Evolutionary conservation across 805 yeast species (phyloP).

Genomic region (Myxozyma monticola): DNA sequence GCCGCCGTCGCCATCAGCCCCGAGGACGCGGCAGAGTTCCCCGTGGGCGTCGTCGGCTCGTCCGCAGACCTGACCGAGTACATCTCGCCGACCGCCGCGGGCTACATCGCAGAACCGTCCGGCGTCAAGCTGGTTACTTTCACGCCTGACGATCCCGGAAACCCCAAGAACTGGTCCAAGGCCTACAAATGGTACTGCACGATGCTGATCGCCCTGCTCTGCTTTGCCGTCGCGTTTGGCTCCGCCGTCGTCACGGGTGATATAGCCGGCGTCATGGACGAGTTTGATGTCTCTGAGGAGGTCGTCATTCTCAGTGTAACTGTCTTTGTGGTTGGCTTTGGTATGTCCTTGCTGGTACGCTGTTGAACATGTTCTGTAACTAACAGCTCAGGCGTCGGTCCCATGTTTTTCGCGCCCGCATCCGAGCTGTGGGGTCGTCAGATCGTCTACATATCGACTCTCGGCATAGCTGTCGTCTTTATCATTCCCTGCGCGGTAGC

Average conservation of each 20-base stretch:
- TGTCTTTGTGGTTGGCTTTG: constrained; percentile 80
- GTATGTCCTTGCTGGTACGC: constrained; percentile 65
- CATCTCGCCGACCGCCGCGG: constrained; percentile 13
- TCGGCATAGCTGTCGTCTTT: constrained; percentile 41
- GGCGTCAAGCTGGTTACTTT: constrained; percentile 31
- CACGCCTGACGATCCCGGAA: constrained; percentile 33
- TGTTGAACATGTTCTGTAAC: too few species aligned
- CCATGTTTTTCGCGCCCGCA: constrained; percentile 83
- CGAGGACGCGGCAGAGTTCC: constrained; percentile 30
- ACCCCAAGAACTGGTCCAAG: constrained; percentile 42
- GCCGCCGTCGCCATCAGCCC: constrained; percentile 11
- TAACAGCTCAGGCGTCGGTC: too few species aligned
- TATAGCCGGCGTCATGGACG: constrained; percentile 47
- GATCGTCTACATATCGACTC: constrained; percentile 45
- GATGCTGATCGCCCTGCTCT: constrained; percentile 53
- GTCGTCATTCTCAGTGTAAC: constrained; percentile 42
- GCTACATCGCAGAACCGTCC: constrained; percentile 18
- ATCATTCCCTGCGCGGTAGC: constrained; percentile 64
- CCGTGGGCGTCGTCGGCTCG: constrained; percentile 19
- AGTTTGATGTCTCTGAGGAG: constrained; percentile 46
- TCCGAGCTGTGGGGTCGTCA: constrained; percentile 74
- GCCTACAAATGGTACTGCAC: constrained; percentile 48
- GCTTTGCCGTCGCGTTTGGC: constrained; percentile 61
- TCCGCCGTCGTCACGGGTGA: constrained; percentile 67
- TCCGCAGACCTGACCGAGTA: constrained; percentile 30